Base-by-base conservation (phyloP, 108 stramenopile genomes). In the Skeletonema menzelii region DNA sequence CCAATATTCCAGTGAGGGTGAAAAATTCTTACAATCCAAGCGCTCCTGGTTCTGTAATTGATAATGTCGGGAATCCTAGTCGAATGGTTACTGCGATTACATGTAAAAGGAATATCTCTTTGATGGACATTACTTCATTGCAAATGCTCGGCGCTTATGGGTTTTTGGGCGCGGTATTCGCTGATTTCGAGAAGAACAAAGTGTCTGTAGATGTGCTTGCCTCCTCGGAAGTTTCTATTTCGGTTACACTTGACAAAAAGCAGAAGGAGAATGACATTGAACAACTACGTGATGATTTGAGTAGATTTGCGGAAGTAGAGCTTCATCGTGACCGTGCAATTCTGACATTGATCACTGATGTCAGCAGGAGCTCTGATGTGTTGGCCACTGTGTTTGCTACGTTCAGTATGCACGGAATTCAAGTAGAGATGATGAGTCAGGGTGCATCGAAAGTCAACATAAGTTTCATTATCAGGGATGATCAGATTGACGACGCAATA, bases 151-250 rank as follows among this genome's bases (percentile, higher is more conserved):
- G 97, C 26, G 96, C 96, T 40, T 95, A 95, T 64, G 99, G 99
- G 17, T 99, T 98, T 79, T 69, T 99, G 60, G 79, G 89, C 15
- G 65, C 77, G 22, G 98, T 99, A 10, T 99, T 99, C 85, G 62
- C 75, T 2, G 88, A 93, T 27, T 98, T 98, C 78, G 97, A 97
- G 76, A 90, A 91, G 60, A 83, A 95, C 74, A 95, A 90, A 59
- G 71, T 98, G n/a, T 98, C 97, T n/a, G 97, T 99, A n/a, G 99
- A 99, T 71, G 95, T 98, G 27, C 84, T 99, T 20, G 99, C 99
- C 22, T 95, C 96, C 5, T 97, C 95, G 7, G 98, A 99, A 82
- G 98, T 98, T 56, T 97, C 97, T 24, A 91, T 99, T 2, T 97
- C 96, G 17, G 86, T 99, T 24, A 99, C 99, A 3, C 73, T 99